These are phyloP conservation scores for Phylloporus sp. DNA, from an alignment of 768 basidiomycete species.

Conservation along the genomic window DNA sequence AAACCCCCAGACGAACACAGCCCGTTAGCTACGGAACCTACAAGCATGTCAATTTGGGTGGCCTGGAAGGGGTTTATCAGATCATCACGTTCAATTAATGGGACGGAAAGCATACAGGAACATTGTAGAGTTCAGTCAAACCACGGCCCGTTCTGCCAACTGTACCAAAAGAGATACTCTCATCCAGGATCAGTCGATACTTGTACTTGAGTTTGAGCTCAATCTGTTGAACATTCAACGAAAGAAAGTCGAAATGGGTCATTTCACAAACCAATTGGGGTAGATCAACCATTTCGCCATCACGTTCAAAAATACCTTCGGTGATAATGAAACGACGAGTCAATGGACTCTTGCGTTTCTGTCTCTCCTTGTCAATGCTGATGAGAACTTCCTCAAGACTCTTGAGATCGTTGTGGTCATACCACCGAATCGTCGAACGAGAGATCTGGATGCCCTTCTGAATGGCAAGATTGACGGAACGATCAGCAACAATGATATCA, in stretches of 20 bases:
- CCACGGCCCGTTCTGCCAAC: conserved; percentile 94
- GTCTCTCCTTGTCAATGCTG: conserved; percentile 80
- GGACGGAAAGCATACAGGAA: conserved; percentile 59
- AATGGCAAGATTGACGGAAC: conserved; percentile 92
- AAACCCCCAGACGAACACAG: conserved; percentile 88
- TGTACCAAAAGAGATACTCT: conserved; percentile 89
- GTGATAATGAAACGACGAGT: conserved; percentile 94
- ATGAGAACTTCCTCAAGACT: conserved; percentile 87
- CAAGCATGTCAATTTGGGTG: conserved; percentile 88
- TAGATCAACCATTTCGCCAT: conserved; percentile 88
- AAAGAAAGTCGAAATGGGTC: not conserved
- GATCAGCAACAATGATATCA: conserved; percentile 96
- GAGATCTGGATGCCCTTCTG: conserved; percentile 96
- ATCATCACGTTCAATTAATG: not conserved
- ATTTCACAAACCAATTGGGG: conserved; percentile 74
- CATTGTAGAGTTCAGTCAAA: conserved; percentile 90
- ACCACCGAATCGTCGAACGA: conserved; percentile 90
- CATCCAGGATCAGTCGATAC: conserved; percentile 92
- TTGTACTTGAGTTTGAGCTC: conserved; percentile 96
- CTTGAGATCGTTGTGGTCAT: conserved; percentile 91
- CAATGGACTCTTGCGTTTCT: conserved; percentile 75
- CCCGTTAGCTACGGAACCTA: conserved; percentile 84
- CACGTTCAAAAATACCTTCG: conserved; percentile 94
- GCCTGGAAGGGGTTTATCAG: conserved; percentile 45
- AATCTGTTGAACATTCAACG: conserved; percentile 48